A percentile compares a stretch with the other conserved stretches of the same genome.
Evolutionary conservation across 1,139 yeast species (phyloP).

Genomic region (Yamadazyma jaroonii): DNA sequence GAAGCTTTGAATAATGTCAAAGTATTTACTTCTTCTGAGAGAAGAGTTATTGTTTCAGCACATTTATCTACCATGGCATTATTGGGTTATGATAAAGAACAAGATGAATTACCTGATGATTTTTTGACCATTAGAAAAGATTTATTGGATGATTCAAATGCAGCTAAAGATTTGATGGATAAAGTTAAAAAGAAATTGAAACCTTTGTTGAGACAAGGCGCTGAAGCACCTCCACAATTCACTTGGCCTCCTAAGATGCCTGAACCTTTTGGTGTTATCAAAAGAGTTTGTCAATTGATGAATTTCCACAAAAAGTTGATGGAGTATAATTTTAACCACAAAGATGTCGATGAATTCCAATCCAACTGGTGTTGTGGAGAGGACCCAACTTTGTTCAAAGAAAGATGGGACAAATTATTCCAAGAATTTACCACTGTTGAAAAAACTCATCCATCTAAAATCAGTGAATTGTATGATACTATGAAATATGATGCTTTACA

Average conservation of each 20-base stretch:
- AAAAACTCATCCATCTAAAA: slow-evolving; percentile 96
- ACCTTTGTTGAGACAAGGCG: slow-evolving; percentile 91
- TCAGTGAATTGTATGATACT: slow-evolving; percentile 94
- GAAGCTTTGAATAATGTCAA: slow-evolving; percentile 81
- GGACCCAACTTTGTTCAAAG: slow-evolving; percentile 84
- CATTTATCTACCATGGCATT: slow-evolving; percentile 83
- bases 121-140: slow-evolving; percentile 84
- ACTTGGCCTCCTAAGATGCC: slow-evolving; percentile 99
- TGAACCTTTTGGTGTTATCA: slow-evolving; percentile 90
- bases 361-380: slow-evolving; percentile 95
- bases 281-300: slow-evolving; percentile 94
- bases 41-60: slow-evolving; percentile 92
- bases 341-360: slow-evolving; percentile 69
- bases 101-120: slow-evolving; percentile 67
- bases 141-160: slow-evolving; percentile 92
- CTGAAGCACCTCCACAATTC: slow-evolving; percentile 97
- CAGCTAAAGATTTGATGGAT: slow-evolving; percentile 97
- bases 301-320: slow-evolving; percentile 83
- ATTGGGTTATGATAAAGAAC: slow-evolving; percentile 57
- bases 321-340: slow-evolving; percentile 73
- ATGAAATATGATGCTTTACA: slow-evolving; percentile 98
- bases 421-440: slow-evolving; percentile 91
- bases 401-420: slow-evolving; percentile 96
- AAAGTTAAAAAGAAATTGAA: slow-evolving; percentile 95
- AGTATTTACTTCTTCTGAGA: slow-evolving; percentile 88